Evolutionary conservation across 2,329 filamentous ascomycete species (phyloP).

Genomic region (Metarhizium anisopliae): DNA sequence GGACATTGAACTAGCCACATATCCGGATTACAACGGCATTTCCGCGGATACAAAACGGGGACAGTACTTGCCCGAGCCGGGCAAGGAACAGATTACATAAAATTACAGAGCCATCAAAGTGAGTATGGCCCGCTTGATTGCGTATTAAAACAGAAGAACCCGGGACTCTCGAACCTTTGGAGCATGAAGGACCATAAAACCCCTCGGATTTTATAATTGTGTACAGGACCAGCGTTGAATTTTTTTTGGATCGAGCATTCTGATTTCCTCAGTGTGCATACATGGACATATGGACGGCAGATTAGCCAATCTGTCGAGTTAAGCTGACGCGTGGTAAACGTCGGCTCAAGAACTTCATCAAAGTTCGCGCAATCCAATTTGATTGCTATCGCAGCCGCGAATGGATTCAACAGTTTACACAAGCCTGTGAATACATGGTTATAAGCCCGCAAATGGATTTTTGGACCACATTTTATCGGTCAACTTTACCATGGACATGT

Average conservation of each 20-base stretch:
- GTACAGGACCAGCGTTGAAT: background rate
- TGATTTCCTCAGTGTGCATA: conserved; percentile 2
- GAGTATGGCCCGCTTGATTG: conserved; percentile 4
- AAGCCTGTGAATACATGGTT: background rate
- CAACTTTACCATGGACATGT: background rate
- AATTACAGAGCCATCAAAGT: conserved; percentile 1
- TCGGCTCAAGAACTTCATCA: conserved; percentile 2
- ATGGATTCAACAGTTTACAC: background rate
- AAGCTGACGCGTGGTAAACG: conserved; percentile 8
- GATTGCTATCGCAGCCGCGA: conserved; percentile 16
- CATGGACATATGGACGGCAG: background rate
- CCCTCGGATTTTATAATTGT: background rate
- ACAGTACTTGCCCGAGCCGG: conserved; percentile 11
- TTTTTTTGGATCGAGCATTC: background rate
- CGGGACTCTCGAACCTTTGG: background rate
- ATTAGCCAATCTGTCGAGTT: background rate
- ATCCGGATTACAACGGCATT: background rate
- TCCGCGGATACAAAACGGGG: background rate
- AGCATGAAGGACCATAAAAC: background rate
- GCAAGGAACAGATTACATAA: conserved; percentile 4
- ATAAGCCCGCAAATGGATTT: background rate
- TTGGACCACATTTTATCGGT: background rate
- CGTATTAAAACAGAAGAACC: background rate
- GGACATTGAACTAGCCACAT: background rate
- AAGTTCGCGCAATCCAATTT: conserved; percentile 14